Evolutionary conservation across 2,329 filamentous ascomycete genomes (phyloP), one percentile per base, ranked within the genome.

Genomic region (Ceratocystis alfenasii): DNA sequence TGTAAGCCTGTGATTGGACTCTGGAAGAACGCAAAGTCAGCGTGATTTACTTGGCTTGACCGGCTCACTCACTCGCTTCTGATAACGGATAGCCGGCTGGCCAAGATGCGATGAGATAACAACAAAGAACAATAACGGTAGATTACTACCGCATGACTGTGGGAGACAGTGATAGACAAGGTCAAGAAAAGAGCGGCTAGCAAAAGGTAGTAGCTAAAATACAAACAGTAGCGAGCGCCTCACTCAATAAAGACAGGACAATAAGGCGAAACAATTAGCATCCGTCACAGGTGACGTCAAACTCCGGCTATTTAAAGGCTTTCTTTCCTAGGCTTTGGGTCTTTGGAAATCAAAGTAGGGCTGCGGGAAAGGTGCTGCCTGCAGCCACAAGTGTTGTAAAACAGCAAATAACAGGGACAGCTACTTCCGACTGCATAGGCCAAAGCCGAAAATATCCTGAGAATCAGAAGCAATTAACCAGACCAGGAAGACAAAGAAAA

Each of bases 61-160:
- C 20, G 5, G 25, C 20, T 55, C 10, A 3, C 28, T 17, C 33
- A 30, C 55, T 12, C 33, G 55, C 55, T 59, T 59, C 17, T 59
- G 48, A 53, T 25, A 22, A 22, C 48, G n/a, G n/a, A 22, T 53
- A 41, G 36, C 36, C 22, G 28, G 55, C 33, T n/a, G 7, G 7
- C 25, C 55, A 59, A 59, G 55, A 36, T 33, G 5, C 55, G 28
- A 20, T 30, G 55, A 30, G 25, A 36, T 30, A 25, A 36, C 8
- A 28, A 36, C 55, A 33, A 33, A 30, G 55, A n/a, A 33, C 20
- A 53, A 41, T 12, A 41, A 12, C 48, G 25, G 61, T 28, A 50
- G 25, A 63, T 63, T 41, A 48, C 61, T 50, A 63, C 61, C 61
- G 46, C 61, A 63, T 63, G 61, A 63, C 61, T 48, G 22, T 36